Evolutionary conservation across 1,284 basidiomycete genomes (phyloP), one percentile per base, ranked within the genome.

Genomic region (Hemileia vastatrix): DNA sequence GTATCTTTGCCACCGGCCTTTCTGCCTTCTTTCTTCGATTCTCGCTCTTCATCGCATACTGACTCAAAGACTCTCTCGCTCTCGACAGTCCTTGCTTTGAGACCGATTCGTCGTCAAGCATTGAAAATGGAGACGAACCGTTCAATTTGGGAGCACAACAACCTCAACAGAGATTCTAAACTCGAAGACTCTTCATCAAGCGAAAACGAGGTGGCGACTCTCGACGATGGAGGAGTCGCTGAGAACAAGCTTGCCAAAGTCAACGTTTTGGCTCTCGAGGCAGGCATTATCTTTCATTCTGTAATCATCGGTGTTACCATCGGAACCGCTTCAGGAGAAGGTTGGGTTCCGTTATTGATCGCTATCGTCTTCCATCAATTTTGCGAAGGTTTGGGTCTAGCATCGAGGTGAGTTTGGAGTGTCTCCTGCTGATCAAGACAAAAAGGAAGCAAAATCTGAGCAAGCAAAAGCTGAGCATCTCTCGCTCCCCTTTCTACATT

Each of bases 201-300:
- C 18, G 53, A 55, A n/a, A 53, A 52, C 54, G 49, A 66, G 32
- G 27, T 53, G 2, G 61, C 54, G n/a, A 52, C 49, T 18, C 67
- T 69, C 57, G 55, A 55, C 2, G 70, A 72, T 45, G 70, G 62
- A 0, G 67, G 67, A 8, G 66, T 64, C 6, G 68, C 67, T 23
- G 55, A 63, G 6, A 52, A 67, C 52, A 67, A 68, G 31, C 58
- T 68, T 47, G 68, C 66, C 8, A 64, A 66, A 23, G 58, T 71
- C 65, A 72, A 77, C 53, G 76, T 78, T 2, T 9, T 72, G 27
- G 68, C 77, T 19, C 72, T 79, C 31, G 78, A 79, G 57, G 76
- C 73, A 0, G 78, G 78, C 33, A 78, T 79, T 66, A 73, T 79
- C 65, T 79, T 79, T 70, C 78, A 75, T 59, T 71, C 68, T n/a